Evolutionary conservation across 106 monocot genomes (phyloP).

Genomic region (Xerophyta viscosa): DNA sequence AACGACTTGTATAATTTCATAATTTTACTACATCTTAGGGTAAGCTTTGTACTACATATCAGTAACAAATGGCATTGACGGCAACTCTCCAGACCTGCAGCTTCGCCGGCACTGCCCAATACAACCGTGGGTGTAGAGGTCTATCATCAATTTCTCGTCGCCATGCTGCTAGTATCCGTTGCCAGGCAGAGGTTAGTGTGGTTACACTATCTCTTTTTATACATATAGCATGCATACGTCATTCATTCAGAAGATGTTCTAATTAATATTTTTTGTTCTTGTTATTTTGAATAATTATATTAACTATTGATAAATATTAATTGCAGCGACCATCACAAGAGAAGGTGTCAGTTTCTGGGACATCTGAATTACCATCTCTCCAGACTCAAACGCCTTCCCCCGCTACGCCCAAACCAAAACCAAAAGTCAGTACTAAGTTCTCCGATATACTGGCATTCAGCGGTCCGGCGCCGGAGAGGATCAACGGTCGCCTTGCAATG

Average conservation of each 20-base stretch:
- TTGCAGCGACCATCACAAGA: not conserved
- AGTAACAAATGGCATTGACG: conserved; percentile 23
- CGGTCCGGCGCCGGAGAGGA: conserved; percentile 71
- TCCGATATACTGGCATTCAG: conserved; percentile 52
- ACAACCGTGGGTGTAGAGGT: not conserved
- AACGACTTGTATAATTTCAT: too few relatives aligned
- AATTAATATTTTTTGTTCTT: too few relatives aligned
- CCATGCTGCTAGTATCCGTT: conserved; percentile 13
- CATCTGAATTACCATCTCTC: not conserved
- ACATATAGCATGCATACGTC: too few relatives aligned
- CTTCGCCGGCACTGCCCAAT: too few relatives aligned
- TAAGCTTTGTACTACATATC: too few relatives aligned
- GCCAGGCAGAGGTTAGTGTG: conserved; percentile 22
- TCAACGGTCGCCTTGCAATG: conserved; percentile 78
- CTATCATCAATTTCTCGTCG: not conserved
- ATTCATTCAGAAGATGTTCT: too few relatives aligned
- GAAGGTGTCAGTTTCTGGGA: not conserved
- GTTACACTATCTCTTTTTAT: too few relatives aligned
- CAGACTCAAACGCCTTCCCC: conserved; percentile 1
- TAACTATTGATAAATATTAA: too few relatives aligned
- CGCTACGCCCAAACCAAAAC: too few relatives aligned
- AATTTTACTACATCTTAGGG: too few relatives aligned
- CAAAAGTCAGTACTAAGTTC: conserved; percentile 41
- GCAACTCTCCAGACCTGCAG: not conserved
- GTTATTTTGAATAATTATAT: too few relatives aligned